These are phyloP conservation scores for Nakazawaea laoshanensis DNA, from an alignment of 805 yeast species.

Conservation along the genomic window DNA sequence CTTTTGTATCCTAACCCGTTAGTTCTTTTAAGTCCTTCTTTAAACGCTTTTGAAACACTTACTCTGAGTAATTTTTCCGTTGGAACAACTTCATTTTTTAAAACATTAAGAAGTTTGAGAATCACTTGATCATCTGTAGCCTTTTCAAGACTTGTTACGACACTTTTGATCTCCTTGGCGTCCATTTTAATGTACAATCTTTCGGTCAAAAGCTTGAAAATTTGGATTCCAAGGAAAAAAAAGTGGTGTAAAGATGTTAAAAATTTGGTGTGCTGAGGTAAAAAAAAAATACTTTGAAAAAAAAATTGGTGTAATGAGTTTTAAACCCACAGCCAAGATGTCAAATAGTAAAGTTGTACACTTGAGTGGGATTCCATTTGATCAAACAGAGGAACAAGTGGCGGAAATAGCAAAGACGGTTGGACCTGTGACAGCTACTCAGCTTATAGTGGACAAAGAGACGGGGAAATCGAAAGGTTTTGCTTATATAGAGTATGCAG, in stretches of 20 bases:
- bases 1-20: slow-evolving; percentile 62
- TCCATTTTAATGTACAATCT: too few relatives aligned
- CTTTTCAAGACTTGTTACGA: slow-evolving; percentile 69
- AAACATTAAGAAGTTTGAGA: slow-evolving; percentile 52
- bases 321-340: not conserved
- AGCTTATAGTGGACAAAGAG: slow-evolving; percentile 75
- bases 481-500: slow-evolving; percentile 79
- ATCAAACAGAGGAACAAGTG: slow-evolving; percentile 91
- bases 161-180: slow-evolving; percentile 61
- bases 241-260: not conserved
- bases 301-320: not conserved
- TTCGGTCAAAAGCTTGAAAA: not conserved
- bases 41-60: too few relatives aligned
- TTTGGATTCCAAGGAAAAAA: not conserved
- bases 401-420: slow-evolving; percentile 69
- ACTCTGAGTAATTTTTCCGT: slow-evolving; percentile 75
- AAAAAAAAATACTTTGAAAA: too few relatives aligned
- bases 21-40: not conserved
- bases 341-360: slow-evolving; percentile 43
- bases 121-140: slow-evolving; percentile 57
- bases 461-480: slow-evolving; percentile 90
- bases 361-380: slow-evolving; percentile 86
- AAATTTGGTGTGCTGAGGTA: not conserved
- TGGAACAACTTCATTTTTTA: slow-evolving; percentile 70
- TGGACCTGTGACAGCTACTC: slow-evolving; percentile 75